Evolutionary conservation across 140 eudicot species (phyloP).

Genomic region (Senecio squalidus): DNA sequence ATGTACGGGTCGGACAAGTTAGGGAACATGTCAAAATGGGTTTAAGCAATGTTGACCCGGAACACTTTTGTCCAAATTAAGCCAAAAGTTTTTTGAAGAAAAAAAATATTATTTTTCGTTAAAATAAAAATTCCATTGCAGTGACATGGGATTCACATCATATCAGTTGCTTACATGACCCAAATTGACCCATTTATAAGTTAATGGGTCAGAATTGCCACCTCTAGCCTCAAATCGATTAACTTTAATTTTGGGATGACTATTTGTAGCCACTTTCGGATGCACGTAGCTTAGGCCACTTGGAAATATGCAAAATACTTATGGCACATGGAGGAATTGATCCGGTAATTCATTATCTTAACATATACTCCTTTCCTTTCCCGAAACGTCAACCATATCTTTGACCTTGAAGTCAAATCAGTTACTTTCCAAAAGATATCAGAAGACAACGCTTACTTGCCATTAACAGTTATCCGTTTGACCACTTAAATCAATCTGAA

Average conservation of each 20-base stretch:
- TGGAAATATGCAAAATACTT: constrained; percentile 52
- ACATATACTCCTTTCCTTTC: neutral
- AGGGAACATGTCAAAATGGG: neutral
- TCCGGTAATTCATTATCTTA: constrained; percentile 34
- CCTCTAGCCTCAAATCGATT: neutral
- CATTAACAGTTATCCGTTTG: too few species aligned
- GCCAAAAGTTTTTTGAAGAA: too few species aligned
- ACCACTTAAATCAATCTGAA: too few species aligned
- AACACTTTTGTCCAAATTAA: too few species aligned
- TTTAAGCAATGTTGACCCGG: neutral
- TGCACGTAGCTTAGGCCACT: constrained; percentile 55
- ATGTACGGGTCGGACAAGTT: neutral
- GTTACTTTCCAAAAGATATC: neutral
- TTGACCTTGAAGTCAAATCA: neutral
- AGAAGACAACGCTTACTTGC: too few species aligned
- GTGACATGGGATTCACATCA: too few species aligned
- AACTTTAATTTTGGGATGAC: neutral
- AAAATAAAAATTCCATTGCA: too few species aligned
- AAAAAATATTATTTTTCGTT: too few species aligned
- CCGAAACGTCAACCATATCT: neutral
- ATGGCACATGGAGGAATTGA: constrained; percentile 60
- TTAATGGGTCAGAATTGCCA: too few species aligned
- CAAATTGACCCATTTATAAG: too few species aligned
- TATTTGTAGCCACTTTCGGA: constrained; percentile 64
- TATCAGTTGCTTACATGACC: too few species aligned